Evolutionary conservation across 257 asterid species (phyloP).

Genomic region (Cynanchum wilfordii): DNA sequence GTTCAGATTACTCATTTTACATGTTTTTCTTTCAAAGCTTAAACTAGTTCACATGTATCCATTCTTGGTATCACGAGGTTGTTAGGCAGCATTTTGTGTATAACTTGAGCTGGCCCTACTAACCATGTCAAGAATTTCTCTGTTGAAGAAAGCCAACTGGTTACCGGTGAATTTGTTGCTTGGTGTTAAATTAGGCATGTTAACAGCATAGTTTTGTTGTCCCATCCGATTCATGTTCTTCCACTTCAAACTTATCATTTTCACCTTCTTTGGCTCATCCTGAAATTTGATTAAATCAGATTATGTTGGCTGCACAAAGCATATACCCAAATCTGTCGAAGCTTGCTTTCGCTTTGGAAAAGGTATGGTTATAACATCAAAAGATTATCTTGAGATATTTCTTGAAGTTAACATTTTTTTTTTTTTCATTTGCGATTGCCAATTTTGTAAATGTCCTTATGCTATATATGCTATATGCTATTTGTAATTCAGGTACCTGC

Average conservation of each 20-base stretch:
- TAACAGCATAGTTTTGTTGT: not conserved
- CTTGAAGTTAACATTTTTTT: not conserved
- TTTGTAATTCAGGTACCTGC: not conserved
- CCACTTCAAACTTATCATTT: not conserved
- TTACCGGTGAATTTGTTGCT: not conserved
- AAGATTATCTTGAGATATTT: not conserved
- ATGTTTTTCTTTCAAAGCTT: not conserved
- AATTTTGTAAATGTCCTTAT: not conserved
- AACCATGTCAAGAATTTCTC: not conserved
- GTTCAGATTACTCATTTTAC: not conserved
- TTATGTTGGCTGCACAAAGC: constrained; percentile 69
- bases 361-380: constrained; percentile 40
- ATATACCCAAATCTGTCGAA: constrained; percentile 76
- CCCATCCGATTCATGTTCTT: not conserved
- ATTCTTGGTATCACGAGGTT: not conserved
- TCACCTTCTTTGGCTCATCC: not conserved
- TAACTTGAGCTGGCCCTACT: not conserved
- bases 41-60: not conserved
- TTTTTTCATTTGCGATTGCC: not conserved
- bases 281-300: constrained; percentile 41
- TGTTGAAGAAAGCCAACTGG: not conserved
- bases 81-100: not conserved
- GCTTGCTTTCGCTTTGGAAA: constrained; percentile 90
- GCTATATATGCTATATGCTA: not conserved
- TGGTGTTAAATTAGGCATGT: not conserved